These are phyloP conservation scores for Pyricularia pennisetigena DNA, from an alignment of 2,329 filamentous ascomycete species.

Conservation along the genomic window DNA sequence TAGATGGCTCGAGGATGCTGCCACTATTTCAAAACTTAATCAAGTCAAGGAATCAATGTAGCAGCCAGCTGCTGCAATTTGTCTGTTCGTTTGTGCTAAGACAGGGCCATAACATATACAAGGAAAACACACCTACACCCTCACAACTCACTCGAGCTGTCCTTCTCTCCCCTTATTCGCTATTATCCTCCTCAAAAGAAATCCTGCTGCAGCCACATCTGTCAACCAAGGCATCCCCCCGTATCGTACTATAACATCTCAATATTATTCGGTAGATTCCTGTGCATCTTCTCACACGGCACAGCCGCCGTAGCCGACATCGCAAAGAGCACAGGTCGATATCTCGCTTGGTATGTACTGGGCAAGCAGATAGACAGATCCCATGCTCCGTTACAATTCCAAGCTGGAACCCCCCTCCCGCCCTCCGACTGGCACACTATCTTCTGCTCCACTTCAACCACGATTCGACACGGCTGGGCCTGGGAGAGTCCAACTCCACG, in stretches of 20 bases:
- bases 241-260: background rate
- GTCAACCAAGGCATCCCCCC: background rate
- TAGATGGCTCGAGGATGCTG: background rate
- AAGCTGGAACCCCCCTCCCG: background rate
- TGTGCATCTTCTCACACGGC: background rate
- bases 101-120: background rate
- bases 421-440: background rate
- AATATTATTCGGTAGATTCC: background rate
- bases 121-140: background rate
- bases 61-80: too few relatives aligned
- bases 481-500: background rate
- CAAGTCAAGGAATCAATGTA: background rate
- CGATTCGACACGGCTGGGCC: background rate
- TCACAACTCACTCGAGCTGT: background rate
- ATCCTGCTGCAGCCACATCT: background rate
- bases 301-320: background rate
- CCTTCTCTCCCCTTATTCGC: background rate
- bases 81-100: background rate
- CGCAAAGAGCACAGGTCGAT: background rate
- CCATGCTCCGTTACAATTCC: background rate
- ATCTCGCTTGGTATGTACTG: background rate
- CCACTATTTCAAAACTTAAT: background rate
- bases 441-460: background rate
- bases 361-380: background rate
- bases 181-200: background rate